These are phyloP conservation scores for Aspergillus uvarum DNA, from an alignment of 2,329 filamentous ascomycete species.

Conservation along the genomic window DNA sequence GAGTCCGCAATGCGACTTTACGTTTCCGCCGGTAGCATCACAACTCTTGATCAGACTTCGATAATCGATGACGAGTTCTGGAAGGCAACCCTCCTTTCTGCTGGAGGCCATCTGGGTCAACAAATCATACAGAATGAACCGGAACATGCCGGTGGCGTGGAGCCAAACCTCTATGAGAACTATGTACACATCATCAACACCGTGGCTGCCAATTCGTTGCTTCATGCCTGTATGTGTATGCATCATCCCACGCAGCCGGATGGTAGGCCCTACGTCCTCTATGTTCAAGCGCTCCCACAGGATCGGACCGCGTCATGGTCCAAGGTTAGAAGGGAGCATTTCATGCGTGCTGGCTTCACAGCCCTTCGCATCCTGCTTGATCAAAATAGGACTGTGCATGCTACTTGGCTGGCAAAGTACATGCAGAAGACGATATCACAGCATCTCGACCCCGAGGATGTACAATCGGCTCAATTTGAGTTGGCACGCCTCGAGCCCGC, in stretches of 20 bases:
- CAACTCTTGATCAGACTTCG: slow-evolving; percentile 14
- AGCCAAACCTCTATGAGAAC: slow-evolving; percentile 33
- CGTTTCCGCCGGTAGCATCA: slow-evolving; percentile 26
- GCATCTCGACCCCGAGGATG: slow-evolving; percentile 15
- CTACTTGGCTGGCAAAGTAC: slow-evolving; percentile 29
- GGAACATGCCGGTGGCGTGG: slow-evolving; percentile 25
- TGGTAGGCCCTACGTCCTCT: slow-evolving; percentile 30
- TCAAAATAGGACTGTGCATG: slow-evolving; percentile 30
- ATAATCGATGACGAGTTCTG: slow-evolving; percentile 2
- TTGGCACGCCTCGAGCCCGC: background rate
- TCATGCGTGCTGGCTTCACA: slow-evolving; percentile 38
- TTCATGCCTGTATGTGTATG: slow-evolving; percentile 32
- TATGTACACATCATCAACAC: slow-evolving; percentile 28
- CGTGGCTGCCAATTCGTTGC: slow-evolving; percentile 24
- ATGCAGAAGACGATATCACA: slow-evolving; percentile 34
- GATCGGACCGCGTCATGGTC: slow-evolving; percentile 20
- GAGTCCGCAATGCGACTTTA: slow-evolving; percentile 33
- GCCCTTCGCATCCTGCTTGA: slow-evolving; percentile 40
- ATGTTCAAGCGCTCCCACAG: slow-evolving; percentile 25
- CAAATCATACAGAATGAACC: slow-evolving; percentile 26
- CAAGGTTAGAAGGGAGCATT: slow-evolving; percentile 25
- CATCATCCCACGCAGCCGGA: slow-evolving; percentile 41
- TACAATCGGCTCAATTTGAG: slow-evolving; percentile 11
- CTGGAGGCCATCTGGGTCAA: slow-evolving; percentile 28
- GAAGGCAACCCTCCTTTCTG: slow-evolving; percentile 23